A percentile compares a stretch with the other conserved stretches of the same genome.
phyloP scores from a whole-genome alignment of 1,139 yeast genomes.

The Geotrichum restrictum region DNA sequence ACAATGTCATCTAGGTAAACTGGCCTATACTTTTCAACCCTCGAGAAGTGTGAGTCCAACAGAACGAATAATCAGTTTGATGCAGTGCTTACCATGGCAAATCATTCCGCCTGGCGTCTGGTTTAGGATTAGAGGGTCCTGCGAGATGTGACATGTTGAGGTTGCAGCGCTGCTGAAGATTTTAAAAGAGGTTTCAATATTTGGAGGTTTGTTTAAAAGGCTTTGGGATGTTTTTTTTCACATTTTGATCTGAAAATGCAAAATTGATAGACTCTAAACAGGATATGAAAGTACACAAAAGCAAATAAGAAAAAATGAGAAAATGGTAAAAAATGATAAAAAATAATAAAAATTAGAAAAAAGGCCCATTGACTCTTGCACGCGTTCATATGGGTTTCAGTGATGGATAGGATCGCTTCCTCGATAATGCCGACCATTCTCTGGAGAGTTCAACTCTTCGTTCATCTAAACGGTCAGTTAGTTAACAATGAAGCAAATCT shows the following conservation, averaged over 20 bases:
- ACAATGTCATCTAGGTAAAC: constrained; percentile 73
- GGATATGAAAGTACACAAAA: background rate
- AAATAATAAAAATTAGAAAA: background rate
- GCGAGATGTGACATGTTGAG: constrained; percentile 11
- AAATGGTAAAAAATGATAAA: background rate
- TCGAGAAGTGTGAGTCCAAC: background rate
- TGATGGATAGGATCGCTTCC: background rate
- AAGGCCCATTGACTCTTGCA: too few species aligned
- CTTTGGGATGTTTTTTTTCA: background rate
- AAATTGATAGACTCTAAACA: background rate
- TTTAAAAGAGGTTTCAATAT: background rate
- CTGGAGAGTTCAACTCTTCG: too few species aligned
- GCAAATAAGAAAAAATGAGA: background rate
- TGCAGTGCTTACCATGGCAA: constrained; percentile 17
- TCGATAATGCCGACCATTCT: background rate
- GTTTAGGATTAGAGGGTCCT: constrained; percentile 12
- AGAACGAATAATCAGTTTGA: background rate
- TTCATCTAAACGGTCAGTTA: background rate
- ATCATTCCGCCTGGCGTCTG: constrained; percentile 11
- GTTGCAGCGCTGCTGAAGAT: background rate
- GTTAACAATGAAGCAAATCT: background rate
- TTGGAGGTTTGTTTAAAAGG: constrained; percentile 1
- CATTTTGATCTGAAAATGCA: background rate
- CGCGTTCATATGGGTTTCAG: background rate
- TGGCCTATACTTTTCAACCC: constrained; percentile 98